Base-by-base conservation (phyloP, 169 alveolate species). In the Plasmodium coatneyi region DNA sequence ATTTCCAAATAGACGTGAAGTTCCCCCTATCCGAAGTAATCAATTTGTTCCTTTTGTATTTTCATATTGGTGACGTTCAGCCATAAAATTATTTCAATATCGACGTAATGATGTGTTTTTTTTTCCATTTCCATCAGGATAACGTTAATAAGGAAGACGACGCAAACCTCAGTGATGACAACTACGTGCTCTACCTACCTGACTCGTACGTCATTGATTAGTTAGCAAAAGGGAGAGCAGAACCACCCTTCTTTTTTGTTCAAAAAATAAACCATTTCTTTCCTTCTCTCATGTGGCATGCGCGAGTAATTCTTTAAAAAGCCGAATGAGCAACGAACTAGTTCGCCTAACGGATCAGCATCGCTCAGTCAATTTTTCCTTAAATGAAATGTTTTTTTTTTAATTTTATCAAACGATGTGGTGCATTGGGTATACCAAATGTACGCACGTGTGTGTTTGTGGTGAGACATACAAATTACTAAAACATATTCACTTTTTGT, bases 131-230 rank as follows among this genome's bases (percentile, higher is more conserved):
- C 19, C 74, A 34, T 6, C 71, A 87, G 93, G 87, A 87, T 34
- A 56, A 39, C 32, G 49, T 71, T 30, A 39, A 52, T 16, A n/a
- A 30, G 41, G 66, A 19, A n/a, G 89, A 87, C 3, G 93, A 87
- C 7, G 80, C 66, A 28, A 56, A 34, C 32, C 52, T 34, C 49
- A 79, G 89, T 34, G 93, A 79, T 3, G 93, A 87, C 32, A 78
- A 84, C 30, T 87, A 87, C 10, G 84, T 87, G 34, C 72, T 87
- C 10, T 46, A 79, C 41, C 82, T 87, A 87, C 93, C 93, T 1
- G 93, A 87, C 56, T 87, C 93, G 30, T 87, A 87, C 76, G 82
- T 76, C 36, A 87, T 87, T 56, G 93, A 87, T 78, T 87, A 56
- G 46, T 25, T 41, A 32, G 7, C 43, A 25, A 83, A 71, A 22